Base-by-base conservation (phyloP, 164 flowering plant species). In the Tinospora cordifolia region DNA sequence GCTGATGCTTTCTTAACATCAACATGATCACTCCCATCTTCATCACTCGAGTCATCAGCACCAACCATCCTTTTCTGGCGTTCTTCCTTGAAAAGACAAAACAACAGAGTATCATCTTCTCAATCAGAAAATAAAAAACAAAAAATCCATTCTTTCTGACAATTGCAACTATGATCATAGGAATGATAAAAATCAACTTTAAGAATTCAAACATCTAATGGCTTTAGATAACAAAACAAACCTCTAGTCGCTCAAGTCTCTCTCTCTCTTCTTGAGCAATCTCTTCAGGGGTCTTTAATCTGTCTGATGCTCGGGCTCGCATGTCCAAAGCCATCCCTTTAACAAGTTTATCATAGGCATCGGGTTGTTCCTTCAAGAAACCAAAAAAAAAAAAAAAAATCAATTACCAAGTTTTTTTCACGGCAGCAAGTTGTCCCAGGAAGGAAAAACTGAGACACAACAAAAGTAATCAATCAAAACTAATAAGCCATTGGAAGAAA, bases 281-380 rank as follows among this genome's bases (percentile, higher is more conserved):
- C 81, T 95, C 99, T 75, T 95, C 99, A 51, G 88, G 87, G 49
- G 97, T 84, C 81, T 90, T 95, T 75, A 85, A 88, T 78, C 93
- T 79, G 72, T 92, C 92, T 30, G 98, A 87, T 58, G 95, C 93
- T 1, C 84, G 89, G 76, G 93, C 97, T 71, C 97, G 91, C 76
- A 82, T 82, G 60, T 95, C 99, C 72, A 86, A 63, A 67, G 64
- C 78, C 95, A 95, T 87, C 78, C 75, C 84, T 70, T 81, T 83
- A 5, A 87, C 84, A 71, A 87, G 83, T 76, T 83, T 87, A 75
- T 91, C 93, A 74, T 88, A 95, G 38, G 76, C 58, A 80, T 90
- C 95, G 65, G 90, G 90, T 73, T 83, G 72, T 51, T 81, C 97
- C 99, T 87, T 84, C 34, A 22, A 65, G 15, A 71, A 49, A 73